A percentile compares a stretch with the other conserved stretches of the same genome.
Conservation (phyloP, 2,329 filamentous ascomycete species). For the Clonostachys chloroleuca region DNA sequence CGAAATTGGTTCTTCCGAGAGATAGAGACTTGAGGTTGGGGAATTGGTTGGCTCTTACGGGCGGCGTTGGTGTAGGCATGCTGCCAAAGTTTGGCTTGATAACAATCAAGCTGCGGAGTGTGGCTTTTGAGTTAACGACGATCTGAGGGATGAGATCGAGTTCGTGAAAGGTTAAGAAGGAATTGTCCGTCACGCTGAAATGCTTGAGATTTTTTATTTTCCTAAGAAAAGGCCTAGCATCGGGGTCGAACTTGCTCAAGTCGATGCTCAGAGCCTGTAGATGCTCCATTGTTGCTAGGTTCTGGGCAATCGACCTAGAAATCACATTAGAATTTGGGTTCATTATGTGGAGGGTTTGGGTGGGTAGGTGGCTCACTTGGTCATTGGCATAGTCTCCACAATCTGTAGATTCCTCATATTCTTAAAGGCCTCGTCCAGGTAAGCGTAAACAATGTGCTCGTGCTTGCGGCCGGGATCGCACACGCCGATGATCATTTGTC, state of each 20-base stretch:
- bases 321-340: background rate
- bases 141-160: background rate
- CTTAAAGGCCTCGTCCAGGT: constrained; percentile 9
- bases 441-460: constrained; percentile 6
- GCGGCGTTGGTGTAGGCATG: too few species aligned
- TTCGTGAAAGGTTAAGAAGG: background rate
- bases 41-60: background rate
- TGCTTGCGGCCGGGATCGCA: constrained; percentile 6
- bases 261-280: constrained; percentile 7
- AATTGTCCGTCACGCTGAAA: constrained; percentile 1
- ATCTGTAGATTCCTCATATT: constrained; percentile 8
- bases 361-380: constrained; percentile 4
- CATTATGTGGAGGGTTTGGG: background rate
- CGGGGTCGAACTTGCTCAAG: background rate
- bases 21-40: constrained; percentile 5
- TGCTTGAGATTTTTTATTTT: constrained; percentile 9
- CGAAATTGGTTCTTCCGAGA: background rate
- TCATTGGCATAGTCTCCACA: constrained; percentile 4
- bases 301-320: constrained; percentile 5
- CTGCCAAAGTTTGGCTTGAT: too few species aligned
- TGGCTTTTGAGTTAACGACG: constrained; percentile 7
- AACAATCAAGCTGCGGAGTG: constrained; percentile 5
- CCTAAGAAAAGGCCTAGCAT: background rate
- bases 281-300: constrained; percentile 4
- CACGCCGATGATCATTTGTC: constrained; percentile 4